Conservation (phyloP, 805 yeast species). For the Jamesozyma piceae region DNA sequence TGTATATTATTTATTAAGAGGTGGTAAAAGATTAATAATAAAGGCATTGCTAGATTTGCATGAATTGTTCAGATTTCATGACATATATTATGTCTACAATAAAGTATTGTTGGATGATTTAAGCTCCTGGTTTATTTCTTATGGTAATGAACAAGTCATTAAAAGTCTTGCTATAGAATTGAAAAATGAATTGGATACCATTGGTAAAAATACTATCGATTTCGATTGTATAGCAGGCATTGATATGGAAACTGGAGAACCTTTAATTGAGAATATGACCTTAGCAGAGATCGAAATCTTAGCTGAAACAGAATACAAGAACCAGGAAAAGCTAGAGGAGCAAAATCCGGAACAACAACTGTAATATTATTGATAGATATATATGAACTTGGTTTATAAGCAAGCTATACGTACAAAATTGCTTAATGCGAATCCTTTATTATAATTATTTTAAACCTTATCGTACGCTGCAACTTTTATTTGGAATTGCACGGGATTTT, state of each 20-base stretch:
- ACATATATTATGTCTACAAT: conserved; percentile 76
- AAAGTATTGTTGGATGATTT: conserved; percentile 69
- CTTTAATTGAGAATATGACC: conserved; percentile 37
- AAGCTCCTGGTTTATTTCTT: conserved; percentile 58
- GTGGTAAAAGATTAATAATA: conserved; percentile 61
- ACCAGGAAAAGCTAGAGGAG: background rate
- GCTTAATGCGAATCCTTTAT: too few species aligned
- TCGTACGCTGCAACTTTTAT: too few species aligned
- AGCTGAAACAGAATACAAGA: conserved; percentile 40
- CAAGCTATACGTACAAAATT: too few species aligned
- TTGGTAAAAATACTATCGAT: conserved; percentile 39
- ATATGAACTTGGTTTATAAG: too few species aligned
- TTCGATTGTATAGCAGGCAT: conserved; percentile 32
- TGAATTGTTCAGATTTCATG: conserved; percentile 74
- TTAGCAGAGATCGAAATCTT: conserved; percentile 49
- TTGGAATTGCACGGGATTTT: too few species aligned
- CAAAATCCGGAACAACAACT: too few species aligned
- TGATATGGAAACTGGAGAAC: conserved; percentile 29
- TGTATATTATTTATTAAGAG: conserved; percentile 50
- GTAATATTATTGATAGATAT: too few species aligned
- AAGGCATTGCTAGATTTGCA: conserved; percentile 50
- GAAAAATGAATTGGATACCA: conserved; percentile 31
- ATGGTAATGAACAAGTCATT: conserved; percentile 49
- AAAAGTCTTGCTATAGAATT: conserved; percentile 61
- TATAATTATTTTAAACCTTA: too few species aligned